Evolutionary conservation across 2,329 filamentous ascomycete species (phyloP), one percentile per base, ranked within the genome.

Genomic region (Colletotrichum agaves): DNA sequence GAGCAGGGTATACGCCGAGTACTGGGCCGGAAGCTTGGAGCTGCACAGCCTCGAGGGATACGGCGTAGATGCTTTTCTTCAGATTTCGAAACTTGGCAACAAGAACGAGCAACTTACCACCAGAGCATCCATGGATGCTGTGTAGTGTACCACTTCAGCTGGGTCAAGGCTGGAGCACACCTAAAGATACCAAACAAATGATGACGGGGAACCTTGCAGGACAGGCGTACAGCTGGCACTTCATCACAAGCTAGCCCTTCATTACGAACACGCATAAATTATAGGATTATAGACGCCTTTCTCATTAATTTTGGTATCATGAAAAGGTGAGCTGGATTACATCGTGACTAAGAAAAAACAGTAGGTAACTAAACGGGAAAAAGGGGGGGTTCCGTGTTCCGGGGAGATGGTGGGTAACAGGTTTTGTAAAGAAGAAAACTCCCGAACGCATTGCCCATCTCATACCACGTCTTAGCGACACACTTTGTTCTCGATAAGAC

Each of bases 1-100:
- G 81, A 97, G 94, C 74, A 88, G 93, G 69, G 93, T 98, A 3
- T 99, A 98, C 78, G 94, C 95, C 31, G 95, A 98, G 79, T 98
- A 98, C 79, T 99, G 96, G 96, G 96, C 96, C 3, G 96, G 96
- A 23, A 96, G 88, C 73, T 82, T 99, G 8, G 92, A 97, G 74
- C 79, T 98, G 66, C 95, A 98, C 77, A 98, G 92, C 75, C 82
- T 99, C 7, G 95, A 98, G 76, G 97, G 96, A 0, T 98, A 98
- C 77, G 96, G 96, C 13, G 93, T 97, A 6, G 96, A 99, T 81
- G 94, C 93, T 0, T 99, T 99, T 75, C 81, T 99, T 70, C 94
- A 98, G 77, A 97, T 99, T 68, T 97, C 93, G 5, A 97, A 97
- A 78, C 84, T 99, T 64, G 96, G 96, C 19, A 99, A 99, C 78